Conservation (phyloP, 129 eudicot genomes). For the Ambrosia artemisiifolia region DNA sequence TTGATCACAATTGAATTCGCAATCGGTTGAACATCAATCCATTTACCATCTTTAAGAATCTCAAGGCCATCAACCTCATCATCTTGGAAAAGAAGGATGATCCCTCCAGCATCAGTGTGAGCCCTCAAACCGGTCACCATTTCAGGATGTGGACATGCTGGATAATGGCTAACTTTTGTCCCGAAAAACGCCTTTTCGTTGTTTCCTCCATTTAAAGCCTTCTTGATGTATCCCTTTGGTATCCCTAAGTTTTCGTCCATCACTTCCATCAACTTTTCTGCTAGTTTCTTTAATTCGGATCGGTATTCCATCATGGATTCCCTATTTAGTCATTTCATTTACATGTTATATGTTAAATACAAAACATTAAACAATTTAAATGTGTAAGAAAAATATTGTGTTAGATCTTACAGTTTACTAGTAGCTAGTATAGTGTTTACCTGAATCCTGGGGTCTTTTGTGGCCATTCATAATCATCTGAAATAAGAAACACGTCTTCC, state of each 20-base stretch:
- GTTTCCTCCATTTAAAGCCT: conserved; percentile 44
- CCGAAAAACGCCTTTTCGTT: conserved; percentile 53
- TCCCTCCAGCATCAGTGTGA: conserved; percentile 86
- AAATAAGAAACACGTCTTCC: conserved; percentile 62
- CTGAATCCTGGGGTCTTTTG: conserved; percentile 53
- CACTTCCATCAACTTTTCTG: conserved; percentile 44
- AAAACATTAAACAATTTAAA: too few relatives aligned
- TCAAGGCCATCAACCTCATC: conserved; percentile 60
- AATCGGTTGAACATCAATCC: conserved; percentile 75
- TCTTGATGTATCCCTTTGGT: conserved; percentile 50
- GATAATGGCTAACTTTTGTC: conserved; percentile 76
- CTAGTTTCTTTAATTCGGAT: conserved; percentile 43
- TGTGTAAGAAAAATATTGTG: too few relatives aligned
- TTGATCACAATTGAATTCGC: conserved; percentile 60
- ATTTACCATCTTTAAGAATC: conserved; percentile 58
- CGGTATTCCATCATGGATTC: conserved; percentile 57
- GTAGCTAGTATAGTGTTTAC: conserved; percentile 27
- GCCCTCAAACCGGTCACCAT: conserved; percentile 60
- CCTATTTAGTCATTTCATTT: conserved; percentile 20
- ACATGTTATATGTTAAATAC: background rate
- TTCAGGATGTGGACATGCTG: conserved; percentile 69
- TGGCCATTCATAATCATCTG: conserved; percentile 74
- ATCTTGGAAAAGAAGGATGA: conserved; percentile 71
- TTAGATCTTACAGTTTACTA: too few relatives aligned
- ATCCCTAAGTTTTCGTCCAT: conserved; percentile 66